phyloP scores from a whole-genome alignment of 2,329 filamentous ascomycete species.

The Fusarium keratoplasticum region DNA sequence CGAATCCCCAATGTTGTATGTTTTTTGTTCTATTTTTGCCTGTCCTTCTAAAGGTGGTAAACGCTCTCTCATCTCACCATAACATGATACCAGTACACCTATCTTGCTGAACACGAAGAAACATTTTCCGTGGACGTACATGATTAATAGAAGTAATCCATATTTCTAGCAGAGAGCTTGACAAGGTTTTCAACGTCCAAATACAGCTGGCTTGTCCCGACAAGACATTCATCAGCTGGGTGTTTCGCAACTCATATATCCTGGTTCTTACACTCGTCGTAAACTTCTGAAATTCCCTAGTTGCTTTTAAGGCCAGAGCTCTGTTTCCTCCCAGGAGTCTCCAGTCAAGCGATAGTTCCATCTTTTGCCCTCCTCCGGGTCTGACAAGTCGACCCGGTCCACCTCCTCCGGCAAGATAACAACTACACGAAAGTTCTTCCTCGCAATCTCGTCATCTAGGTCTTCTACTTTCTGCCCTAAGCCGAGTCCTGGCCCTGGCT shows the following conservation, averaged over 20 bases:
- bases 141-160: not conserved
- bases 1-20: slow-evolving; percentile 36
- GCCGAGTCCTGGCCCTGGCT: slow-evolving; percentile 56
- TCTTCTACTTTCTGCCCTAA: slow-evolving; percentile 76
- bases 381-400: slow-evolving; percentile 78
- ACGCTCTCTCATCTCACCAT: not conserved
- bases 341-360: slow-evolving; percentile 74
- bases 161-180: not conserved
- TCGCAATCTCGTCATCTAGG: slow-evolving; percentile 76
- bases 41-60: not conserved
- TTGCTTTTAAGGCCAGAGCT: slow-evolving; percentile 73
- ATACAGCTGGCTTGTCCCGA: not conserved
- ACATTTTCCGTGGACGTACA: too few species aligned
- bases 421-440: slow-evolving; percentile 84
- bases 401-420: slow-evolving; percentile 83
- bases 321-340: slow-evolving; percentile 72
- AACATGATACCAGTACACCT: not conserved
- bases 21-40: not conserved
- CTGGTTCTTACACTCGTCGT: not conserved
- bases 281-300: not conserved
- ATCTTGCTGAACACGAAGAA: not conserved
- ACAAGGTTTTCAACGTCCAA: not conserved
- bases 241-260: not conserved
- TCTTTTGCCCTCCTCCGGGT: slow-evolving; percentile 71
- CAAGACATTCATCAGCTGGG: not conserved